These are phyloP conservation scores for Apiospora phragmitis DNA, from an alignment of 2,329 filamentous ascomycete species.

Conservation along the genomic window DNA sequence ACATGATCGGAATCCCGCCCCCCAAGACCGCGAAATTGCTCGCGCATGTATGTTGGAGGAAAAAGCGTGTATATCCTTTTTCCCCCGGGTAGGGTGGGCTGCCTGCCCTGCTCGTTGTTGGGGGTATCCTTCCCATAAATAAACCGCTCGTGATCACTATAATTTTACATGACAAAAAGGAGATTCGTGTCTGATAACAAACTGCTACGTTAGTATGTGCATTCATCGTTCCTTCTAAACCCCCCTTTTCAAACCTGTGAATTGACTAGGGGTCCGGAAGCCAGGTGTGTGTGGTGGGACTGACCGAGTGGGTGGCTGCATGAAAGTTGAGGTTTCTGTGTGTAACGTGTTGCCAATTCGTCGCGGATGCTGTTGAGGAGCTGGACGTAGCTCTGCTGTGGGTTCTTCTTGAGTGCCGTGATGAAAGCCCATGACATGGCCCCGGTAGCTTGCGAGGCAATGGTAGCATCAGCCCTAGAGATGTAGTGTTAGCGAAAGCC, in stretches of 20 bases:
- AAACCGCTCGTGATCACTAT: constrained; percentile 6
- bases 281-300: constrained; percentile 32
- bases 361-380: constrained; percentile 94
- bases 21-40: neutral
- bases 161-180: constrained; percentile 63
- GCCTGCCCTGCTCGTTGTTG: neutral
- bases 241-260: constrained; percentile 2
- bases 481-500: neutral
- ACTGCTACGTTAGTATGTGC: constrained; percentile 18
- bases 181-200: constrained; percentile 58
- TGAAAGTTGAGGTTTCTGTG: constrained; percentile 93
- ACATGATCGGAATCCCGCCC: neutral
- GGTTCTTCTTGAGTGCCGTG: constrained; percentile 84
- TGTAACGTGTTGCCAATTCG: constrained; percentile 81
- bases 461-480: constrained; percentile 81
- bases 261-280: neutral
- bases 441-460: constrained; percentile 85
- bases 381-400: constrained; percentile 94
- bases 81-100: neutral
- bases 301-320: constrained; percentile 94
- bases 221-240: neutral
- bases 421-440: constrained; percentile 99
- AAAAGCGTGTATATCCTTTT: neutral
- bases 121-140: constrained; percentile 1
- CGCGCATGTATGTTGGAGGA: neutral